Conservation (phyloP, 2,329 filamentous ascomycete genomes). For the Exophiala aquamarina region DNA sequence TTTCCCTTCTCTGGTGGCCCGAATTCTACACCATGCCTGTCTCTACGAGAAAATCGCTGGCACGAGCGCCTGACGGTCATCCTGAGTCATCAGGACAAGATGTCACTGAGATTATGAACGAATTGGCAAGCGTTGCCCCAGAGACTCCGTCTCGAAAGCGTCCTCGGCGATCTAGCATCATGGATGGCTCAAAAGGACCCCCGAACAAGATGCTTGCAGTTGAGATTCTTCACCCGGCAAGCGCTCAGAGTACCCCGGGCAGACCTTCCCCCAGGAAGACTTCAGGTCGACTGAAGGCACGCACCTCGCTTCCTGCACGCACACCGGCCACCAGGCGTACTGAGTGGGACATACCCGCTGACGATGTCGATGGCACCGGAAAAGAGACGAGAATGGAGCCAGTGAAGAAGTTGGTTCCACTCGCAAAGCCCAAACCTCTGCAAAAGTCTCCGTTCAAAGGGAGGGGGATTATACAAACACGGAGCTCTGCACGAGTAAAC, state of each 20-base stretch:
- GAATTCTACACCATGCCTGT: conserved; percentile 1
- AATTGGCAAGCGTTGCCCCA: conserved; percentile 6
- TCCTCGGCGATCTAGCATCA: too few relatives aligned
- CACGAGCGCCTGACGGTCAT: not conserved
- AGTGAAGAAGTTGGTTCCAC: conserved; percentile 9
- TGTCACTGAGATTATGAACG: conserved; percentile 20
- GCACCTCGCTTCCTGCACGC: conserved; percentile 6
- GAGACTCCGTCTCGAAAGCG: not conserved
- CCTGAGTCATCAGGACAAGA: conserved; percentile 13
- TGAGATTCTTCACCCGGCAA: not conserved
- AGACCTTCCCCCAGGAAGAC: conserved; percentile 8
- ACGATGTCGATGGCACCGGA: not conserved
- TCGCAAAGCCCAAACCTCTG: conserved; percentile 9
- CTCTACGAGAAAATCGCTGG: conserved; percentile 1
- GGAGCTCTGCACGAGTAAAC: conserved; percentile 18
- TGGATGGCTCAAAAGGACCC: not conserved
- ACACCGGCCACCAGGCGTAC: conserved; percentile 1
- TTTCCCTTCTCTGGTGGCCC: not conserved
- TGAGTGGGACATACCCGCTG: conserved; percentile 5
- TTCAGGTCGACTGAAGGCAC: conserved; percentile 13
- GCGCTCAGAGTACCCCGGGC: not conserved
- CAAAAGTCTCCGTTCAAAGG: conserved; percentile 22
- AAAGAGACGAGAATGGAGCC: not conserved
- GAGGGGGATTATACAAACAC: conserved; percentile 11
- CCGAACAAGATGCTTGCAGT: conserved; percentile 2